Conservation (phyloP, 2,329 filamentous ascomycete genomes). For the Colletotrichum gigasporum region DNA sequence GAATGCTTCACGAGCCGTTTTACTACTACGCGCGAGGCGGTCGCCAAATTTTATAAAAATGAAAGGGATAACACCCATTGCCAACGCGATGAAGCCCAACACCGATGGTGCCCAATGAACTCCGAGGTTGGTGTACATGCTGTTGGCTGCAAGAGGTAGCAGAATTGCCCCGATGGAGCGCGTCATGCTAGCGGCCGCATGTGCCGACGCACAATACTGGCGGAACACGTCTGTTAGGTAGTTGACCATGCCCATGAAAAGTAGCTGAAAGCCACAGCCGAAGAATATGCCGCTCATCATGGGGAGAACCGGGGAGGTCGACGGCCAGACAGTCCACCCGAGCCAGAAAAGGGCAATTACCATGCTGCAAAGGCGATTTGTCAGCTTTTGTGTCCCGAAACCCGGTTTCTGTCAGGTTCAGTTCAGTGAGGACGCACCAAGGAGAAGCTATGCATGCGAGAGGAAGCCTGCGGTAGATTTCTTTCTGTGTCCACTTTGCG, state of each 20-base stretch:
- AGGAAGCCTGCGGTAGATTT: conserved; percentile 48
- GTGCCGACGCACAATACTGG: conserved; percentile 45
- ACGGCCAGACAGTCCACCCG: conserved; percentile 63
- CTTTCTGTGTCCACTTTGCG: conserved; percentile 41
- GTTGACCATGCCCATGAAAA: conserved; percentile 48
- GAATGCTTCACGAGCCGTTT: conserved; percentile 20
- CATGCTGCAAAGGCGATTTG: conserved; percentile 56
- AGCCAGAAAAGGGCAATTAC: conserved; percentile 69
- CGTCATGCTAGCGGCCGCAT: conserved; percentile 44
- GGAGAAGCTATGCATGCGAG: conserved; percentile 68
- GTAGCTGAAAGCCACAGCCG: conserved; percentile 43
- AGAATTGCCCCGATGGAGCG: conserved; percentile 44
- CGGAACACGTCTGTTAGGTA: conserved; percentile 46
- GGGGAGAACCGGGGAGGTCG: conserved; percentile 44
- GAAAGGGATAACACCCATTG: conserved; percentile 44
- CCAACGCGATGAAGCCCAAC: conserved; percentile 41
- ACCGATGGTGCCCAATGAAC: conserved; percentile 47
- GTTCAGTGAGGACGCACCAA: too few relatives aligned
- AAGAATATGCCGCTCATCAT: conserved; percentile 55
- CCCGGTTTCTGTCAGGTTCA: too few relatives aligned
- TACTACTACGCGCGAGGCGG: conserved; percentile 39
- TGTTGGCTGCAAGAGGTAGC: conserved; percentile 42
- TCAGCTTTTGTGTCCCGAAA: neutral
- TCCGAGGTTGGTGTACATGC: conserved; percentile 43
- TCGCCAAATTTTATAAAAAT: conserved; percentile 44